Percentiles rank a stretch among this genome's conserved stretches.
Evolutionary conservation across 306 rosid genomes (phyloP).

Genomic region (Corylus heterophylla): DNA sequence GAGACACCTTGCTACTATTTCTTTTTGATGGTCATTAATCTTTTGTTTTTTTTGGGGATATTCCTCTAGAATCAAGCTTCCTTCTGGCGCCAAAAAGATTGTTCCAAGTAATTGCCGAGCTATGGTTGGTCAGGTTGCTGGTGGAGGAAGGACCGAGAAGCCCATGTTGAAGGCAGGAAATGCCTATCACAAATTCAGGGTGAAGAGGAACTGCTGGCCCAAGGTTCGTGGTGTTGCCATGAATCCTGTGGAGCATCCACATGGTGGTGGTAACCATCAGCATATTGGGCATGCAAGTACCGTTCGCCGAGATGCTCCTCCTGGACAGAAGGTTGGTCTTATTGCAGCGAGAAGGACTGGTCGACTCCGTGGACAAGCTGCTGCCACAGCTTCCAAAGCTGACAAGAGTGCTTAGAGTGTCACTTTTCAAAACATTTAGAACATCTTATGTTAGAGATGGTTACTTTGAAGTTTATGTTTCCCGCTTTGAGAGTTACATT

Average conservation of each 20-base stretch:
- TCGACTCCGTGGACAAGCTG: constrained; percentile 83
- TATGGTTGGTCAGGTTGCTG: constrained; percentile 87
- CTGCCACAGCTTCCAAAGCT: constrained; percentile 67
- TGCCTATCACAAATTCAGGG: constrained; percentile 78
- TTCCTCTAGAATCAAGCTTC: constrained; percentile 64
- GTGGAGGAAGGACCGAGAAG: constrained; percentile 87
- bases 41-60: not conserved
- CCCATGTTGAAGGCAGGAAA: constrained; percentile 81
- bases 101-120: constrained; percentile 79
- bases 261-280: constrained; percentile 93
- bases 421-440: not conserved
- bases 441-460: too few species aligned
- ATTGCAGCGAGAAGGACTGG: constrained; percentile 85
- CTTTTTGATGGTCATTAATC: not conserved
- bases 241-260: constrained; percentile 95
- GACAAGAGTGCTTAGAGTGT: constrained; percentile 52
- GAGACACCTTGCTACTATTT: not conserved
- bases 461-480: not conserved
- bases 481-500: not conserved
- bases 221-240: constrained; percentile 96
- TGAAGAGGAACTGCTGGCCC: constrained; percentile 90
- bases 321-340: constrained; percentile 87
- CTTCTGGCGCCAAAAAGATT: constrained; percentile 79
- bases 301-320: constrained; percentile 74
- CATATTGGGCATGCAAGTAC: constrained; percentile 87